Evolutionary conservation across 2,329 filamentous ascomycete genomes (phyloP).

Genomic region (Trichophyton mentagrophytes): DNA sequence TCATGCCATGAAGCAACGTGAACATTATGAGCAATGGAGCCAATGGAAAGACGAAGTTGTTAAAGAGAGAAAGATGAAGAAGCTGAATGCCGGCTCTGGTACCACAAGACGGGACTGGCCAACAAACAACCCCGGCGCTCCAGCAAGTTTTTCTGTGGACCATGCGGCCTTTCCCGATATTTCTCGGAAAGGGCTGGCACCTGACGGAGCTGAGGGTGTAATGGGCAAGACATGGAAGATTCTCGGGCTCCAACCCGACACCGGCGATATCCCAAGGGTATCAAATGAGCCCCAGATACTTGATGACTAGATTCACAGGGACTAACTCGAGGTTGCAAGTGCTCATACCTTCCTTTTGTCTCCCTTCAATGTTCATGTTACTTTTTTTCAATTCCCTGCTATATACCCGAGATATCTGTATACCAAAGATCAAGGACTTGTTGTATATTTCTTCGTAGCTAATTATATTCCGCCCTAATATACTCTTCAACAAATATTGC

Average conservation of each 20-base stretch:
- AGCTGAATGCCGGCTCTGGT: background rate
- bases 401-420: background rate
- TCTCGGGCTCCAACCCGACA: conserved; percentile 24
- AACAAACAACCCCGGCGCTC: background rate
- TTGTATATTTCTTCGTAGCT: background rate
- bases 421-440: background rate
- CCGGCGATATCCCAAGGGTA: background rate
- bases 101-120: background rate
- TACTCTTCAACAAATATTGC: no score
- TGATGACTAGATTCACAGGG: background rate
- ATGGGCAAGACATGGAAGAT: conserved; percentile 32
- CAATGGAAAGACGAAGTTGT: conserved; percentile 34
- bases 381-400: background rate
- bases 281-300: background rate
- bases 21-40: conserved; percentile 35
- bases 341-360: background rate
- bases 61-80: conserved; percentile 25
- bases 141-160: background rate
- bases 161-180: background rate
- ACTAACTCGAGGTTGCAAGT: background rate
- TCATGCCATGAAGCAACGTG: conserved; percentile 32
- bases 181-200: conserved; percentile 16
- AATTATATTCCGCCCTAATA: background rate
- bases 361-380: background rate
- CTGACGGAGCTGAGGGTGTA: conserved; percentile 18